Conservation (phyloP, 257 asterid species). For the Penstemon barbatus region DNA sequence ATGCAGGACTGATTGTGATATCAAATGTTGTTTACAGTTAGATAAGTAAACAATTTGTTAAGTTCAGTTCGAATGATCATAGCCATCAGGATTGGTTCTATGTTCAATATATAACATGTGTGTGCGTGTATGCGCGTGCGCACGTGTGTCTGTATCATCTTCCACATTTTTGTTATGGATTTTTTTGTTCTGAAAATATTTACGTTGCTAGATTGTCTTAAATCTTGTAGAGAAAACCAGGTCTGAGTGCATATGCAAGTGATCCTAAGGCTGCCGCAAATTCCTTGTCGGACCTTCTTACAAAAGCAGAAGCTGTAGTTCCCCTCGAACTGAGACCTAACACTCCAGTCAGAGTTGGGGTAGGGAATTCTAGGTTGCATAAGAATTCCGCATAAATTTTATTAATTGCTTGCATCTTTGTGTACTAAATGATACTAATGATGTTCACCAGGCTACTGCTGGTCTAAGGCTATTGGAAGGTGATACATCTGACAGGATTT, state of each 20-base stretch:
- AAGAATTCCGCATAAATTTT: not conserved
- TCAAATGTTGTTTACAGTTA: too few species aligned
- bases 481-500: conserved; percentile 69
- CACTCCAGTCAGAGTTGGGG: conserved; percentile 82
- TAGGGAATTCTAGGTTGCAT: conserved; percentile 30
- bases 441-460: conserved; percentile 78
- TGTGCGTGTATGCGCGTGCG: too few species aligned
- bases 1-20: too few species aligned
- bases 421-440: conserved; percentile 20
- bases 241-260: conserved; percentile 63
- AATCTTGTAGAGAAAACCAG: conserved; percentile 58
- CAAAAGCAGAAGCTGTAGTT: conserved; percentile 66
- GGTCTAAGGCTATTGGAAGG: conserved; percentile 85
- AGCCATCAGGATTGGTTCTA: too few species aligned
- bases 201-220: conserved; percentile 19
- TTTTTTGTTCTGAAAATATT: too few species aligned
- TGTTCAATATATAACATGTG: too few species aligned
- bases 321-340: conserved; percentile 48
- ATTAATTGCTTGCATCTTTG: conserved; percentile 16
- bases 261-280: conserved; percentile 69
- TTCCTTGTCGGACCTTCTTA: conserved; percentile 58
- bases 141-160: too few species aligned
- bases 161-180: too few species aligned
- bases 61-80: too few species aligned
- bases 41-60: too few species aligned